phyloP scores from a whole-genome alignment of 768 basidiomycete genomes.

The Peribolospora baueri region DNA sequence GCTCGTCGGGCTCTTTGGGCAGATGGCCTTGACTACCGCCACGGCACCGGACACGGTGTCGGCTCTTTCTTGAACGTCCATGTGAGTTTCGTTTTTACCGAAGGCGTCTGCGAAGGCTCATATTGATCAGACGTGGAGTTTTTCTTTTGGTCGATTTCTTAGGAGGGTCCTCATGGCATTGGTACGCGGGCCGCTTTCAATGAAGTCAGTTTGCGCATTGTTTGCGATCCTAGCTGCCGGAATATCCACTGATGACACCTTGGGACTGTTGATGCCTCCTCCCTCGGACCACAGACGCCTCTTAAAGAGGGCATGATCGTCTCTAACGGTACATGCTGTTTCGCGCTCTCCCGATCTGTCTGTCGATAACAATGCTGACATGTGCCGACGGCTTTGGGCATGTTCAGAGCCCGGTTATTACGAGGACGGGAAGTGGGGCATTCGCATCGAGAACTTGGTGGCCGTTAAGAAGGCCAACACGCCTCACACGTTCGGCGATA shows the following conservation, averaged over 20 bases:
- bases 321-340: slow-evolving; percentile 35
- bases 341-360: slow-evolving; percentile 1
- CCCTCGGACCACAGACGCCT: slow-evolving; percentile 19
- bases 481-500: slow-evolving; percentile 51
- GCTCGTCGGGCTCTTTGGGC: slow-evolving; percentile 14
- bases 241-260: not conserved
- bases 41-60: slow-evolving; percentile 58
- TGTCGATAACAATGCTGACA: not conserved
- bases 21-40: slow-evolving; percentile 20
- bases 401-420: slow-evolving; percentile 12
- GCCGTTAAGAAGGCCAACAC: slow-evolving; percentile 43
- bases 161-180: slow-evolving; percentile 51
- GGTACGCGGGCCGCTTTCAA: slow-evolving; percentile 20
- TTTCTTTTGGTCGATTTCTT: not conserved
- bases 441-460: slow-evolving; percentile 76
- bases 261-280: not conserved
- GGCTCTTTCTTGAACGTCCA: slow-evolving; percentile 73
- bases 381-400: not conserved
- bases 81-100: not conserved
- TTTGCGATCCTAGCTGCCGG: not conserved
- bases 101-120: not conserved
- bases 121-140: not conserved
- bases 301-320: slow-evolving; percentile 71
- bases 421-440: slow-evolving; percentile 60
- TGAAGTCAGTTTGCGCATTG: slow-evolving; percentile 1